Base-by-base conservation (phyloP, 768 basidiomycete species). In the Lactarius indigo region DNA sequence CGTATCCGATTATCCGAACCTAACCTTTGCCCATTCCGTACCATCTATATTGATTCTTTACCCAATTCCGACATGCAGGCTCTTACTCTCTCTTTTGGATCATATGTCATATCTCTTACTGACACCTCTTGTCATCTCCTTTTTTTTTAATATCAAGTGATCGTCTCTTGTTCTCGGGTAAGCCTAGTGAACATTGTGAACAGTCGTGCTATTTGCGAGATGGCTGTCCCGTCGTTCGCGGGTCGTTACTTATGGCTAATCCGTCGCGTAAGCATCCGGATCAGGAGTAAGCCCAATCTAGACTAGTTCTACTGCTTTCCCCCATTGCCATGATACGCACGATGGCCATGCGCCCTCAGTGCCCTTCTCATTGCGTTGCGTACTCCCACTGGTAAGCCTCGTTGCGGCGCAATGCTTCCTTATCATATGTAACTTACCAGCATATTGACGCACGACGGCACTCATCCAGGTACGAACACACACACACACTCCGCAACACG, bases 1-100 rank as follows among this genome's bases (percentile, higher is more conserved):
- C 57, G 23, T 30, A 67, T 67, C 66, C 52, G 66, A 67, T 67
- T 64, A 59, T 67, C 66, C 66, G 50, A 62, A 66, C 61, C 10
- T 39, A 33, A 37, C 28, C 55, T 20, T 12, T 52, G 15, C 64
- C 59, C 42, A 20, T 65, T 65, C 55, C 20, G 59, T 56, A 17
- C 30, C 17, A 31, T 56, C 54, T 9, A 18, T 31, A 26, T 56
- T 26, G 28, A 28, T 55, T 20, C 15, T 18, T 56, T 20, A 56
- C 30, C 30, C 31, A 30, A 56, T 31, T 30, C 54, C 30, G 54
- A 56, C 17, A 15, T 2, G 9, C 54, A 18, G 13, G 23, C 31
- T 55, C 54, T 55, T 55, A 26, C 52, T 18, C 52, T 18, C 52
- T 6, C 26, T 30, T 37, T 37, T 20, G 28, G 17, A 56, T 56